These are phyloP conservation scores for Sclerotinia sclerotiorum DNA, from an alignment of 2,329 filamentous ascomycete species.

Conservation along the genomic window DNA sequence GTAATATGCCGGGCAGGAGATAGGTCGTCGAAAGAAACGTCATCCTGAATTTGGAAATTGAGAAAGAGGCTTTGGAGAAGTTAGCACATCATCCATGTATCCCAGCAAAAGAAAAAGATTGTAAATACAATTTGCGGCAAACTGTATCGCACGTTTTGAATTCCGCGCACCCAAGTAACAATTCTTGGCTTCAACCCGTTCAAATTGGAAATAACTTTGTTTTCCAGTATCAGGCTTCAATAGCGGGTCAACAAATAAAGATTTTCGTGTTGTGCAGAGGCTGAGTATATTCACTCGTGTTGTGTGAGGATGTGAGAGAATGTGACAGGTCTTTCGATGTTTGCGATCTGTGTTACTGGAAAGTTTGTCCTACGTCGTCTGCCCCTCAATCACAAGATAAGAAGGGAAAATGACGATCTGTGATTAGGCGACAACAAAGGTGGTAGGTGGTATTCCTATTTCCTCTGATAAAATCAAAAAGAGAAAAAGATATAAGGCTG, in stretches of 20 bases:
- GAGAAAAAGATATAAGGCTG: neutral
- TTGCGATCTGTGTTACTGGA: neutral
- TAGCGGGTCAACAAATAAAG: neutral
- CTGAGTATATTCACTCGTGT: neutral
- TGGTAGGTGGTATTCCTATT: neutral
- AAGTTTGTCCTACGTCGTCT: conserved; percentile 1
- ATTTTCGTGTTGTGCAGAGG: conserved; percentile 1
- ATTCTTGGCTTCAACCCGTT: neutral
- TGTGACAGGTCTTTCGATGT: conserved; percentile 1
- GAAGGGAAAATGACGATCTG: neutral
- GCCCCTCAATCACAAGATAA: neutral
- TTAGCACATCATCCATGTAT: neutral
- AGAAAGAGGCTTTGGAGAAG: neutral
- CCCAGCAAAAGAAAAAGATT: neutral
- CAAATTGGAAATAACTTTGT: neutral
- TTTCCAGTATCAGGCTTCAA: neutral
- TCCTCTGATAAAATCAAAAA: neutral
- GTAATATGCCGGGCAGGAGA: conserved; percentile 42
- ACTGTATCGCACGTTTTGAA: neutral
- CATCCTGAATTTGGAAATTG: conserved; percentile 29
- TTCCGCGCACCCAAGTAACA: neutral
- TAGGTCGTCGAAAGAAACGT: conserved; percentile 36
- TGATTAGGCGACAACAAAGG: neutral
- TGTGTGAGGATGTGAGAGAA: neutral
- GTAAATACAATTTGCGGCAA: neutral